Conservation (phyloP, 345 rosid species). For the Lepidium sativum region DNA sequence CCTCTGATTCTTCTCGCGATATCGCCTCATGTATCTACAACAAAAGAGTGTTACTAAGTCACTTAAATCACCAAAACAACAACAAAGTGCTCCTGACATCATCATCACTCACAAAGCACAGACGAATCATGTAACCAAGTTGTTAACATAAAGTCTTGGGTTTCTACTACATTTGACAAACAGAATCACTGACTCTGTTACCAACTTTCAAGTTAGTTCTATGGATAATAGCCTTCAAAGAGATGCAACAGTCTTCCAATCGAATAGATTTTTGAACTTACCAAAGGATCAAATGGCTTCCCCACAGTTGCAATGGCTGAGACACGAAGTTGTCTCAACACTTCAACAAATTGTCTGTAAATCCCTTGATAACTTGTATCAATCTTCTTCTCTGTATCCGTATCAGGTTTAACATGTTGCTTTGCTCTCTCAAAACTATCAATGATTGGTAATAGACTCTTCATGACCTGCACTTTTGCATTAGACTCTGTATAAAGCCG, state of each 20-base stretch:
- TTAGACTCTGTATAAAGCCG: constrained; percentile 37
- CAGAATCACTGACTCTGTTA: neutral
- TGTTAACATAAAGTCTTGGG: neutral
- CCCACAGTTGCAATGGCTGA: constrained; percentile 71
- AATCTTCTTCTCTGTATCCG: constrained; percentile 68
- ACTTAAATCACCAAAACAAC: too few species aligned
- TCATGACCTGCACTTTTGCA: constrained; percentile 55
- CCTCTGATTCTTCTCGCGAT: constrained; percentile 58
- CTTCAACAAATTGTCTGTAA: constrained; percentile 84
- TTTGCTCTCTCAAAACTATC: constrained; percentile 84
- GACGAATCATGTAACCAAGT: neutral
- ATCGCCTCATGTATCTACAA: constrained; percentile 73
- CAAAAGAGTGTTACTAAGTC: neutral
- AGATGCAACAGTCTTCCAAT: neutral
- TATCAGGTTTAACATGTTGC: constrained; percentile 50
- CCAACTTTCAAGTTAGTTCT: neutral
- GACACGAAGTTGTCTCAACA: constrained; percentile 68
- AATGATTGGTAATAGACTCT: constrained; percentile 62
- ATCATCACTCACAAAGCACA: neutral
- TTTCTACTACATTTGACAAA: neutral
- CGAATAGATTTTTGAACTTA: constrained; percentile 22
- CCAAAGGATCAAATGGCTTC: constrained; percentile 79
- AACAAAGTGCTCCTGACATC: neutral
- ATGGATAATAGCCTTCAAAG: too few species aligned
- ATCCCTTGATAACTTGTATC: constrained; percentile 88